These are phyloP conservation scores for Apiospora kogelbergensis DNA, from an alignment of 2,329 filamentous ascomycete species.

Conservation along the genomic window DNA sequence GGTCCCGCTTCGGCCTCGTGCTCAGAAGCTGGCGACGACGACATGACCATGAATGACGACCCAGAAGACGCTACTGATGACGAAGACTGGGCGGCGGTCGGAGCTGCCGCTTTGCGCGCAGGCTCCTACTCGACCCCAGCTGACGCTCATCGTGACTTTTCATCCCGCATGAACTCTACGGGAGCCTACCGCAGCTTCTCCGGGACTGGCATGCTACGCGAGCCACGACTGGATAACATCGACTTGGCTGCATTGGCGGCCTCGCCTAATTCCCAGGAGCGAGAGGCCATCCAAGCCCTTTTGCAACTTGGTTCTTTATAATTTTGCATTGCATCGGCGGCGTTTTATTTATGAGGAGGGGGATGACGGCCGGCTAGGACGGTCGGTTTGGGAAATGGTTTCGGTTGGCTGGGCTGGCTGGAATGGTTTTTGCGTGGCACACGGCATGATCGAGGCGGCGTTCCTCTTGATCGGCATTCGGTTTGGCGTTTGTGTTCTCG, in stretches of 20 bases:
- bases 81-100: conserved; percentile 92
- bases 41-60: conserved; percentile 68
- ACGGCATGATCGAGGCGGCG: conserved; percentile 27
- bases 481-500: conserved; percentile 23
- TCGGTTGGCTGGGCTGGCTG: conserved; percentile 24
- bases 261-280: conserved; percentile 69
- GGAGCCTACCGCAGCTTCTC: conserved; percentile 49
- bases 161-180: conserved; percentile 49
- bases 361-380: conserved; percentile 18
- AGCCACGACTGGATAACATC: conserved; percentile 51
- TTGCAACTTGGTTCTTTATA: conserved; percentile 79
- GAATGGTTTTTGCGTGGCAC: conserved; percentile 25
- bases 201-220: conserved; percentile 52
- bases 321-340: conserved; percentile 53
- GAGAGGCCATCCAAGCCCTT: conserved; percentile 78
- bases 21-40: conserved; percentile 69
- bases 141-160: conserved; percentile 54
- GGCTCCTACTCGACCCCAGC: conserved; percentile 59
- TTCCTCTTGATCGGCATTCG: conserved; percentile 26
- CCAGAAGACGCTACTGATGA: conserved; percentile 88
- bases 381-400: conserved; percentile 21
- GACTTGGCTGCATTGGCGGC: conserved; percentile 51
- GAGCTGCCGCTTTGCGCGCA: conserved; percentile 77
- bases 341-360: conserved; percentile 40
- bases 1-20: conserved; percentile 70